Conservation (phyloP, 352 stramenopile species). For the Pythium rishiriense region DNA sequence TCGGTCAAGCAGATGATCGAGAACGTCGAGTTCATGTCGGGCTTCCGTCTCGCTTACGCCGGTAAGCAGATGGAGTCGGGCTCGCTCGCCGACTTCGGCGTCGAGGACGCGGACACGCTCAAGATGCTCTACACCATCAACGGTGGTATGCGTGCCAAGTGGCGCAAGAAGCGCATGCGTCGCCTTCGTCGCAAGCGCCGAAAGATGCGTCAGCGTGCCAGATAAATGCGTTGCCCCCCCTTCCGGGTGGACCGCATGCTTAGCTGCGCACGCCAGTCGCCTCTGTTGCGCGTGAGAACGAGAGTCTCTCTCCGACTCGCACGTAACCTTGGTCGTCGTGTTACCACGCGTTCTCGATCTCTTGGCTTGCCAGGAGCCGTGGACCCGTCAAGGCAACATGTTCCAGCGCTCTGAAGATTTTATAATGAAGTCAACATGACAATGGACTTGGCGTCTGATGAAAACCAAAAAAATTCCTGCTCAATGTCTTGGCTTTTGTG, state of each 20-base stretch:
- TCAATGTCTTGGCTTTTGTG: no score
- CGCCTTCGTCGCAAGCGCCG: slow-evolving; percentile 97
- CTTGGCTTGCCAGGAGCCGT: neutral
- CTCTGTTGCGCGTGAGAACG: no score
- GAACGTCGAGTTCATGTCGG: slow-evolving; percentile 94
- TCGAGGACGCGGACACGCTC: slow-evolving; percentile 92
- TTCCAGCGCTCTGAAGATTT: neutral
- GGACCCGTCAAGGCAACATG: slow-evolving; percentile 5
- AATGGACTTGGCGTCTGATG: neutral
- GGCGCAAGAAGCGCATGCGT: slow-evolving; percentile 98
- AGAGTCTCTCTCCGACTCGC: no score
- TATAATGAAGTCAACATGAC: neutral
- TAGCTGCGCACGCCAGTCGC: slow-evolving; percentile 3
- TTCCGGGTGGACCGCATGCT: neutral
- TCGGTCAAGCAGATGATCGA: slow-evolving; percentile 94
- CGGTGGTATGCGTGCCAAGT: slow-evolving; percentile 96
- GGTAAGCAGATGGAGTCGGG: slow-evolving; percentile 76
- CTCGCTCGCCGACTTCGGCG: slow-evolving; percentile 90
- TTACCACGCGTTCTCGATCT: neutral
- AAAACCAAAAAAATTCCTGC: no score
- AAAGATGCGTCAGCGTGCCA: slow-evolving; percentile 99
- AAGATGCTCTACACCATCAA: slow-evolving; percentile 91
- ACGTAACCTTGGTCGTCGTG: neutral
- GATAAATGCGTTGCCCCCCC: slow-evolving; percentile 80
- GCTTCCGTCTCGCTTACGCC: slow-evolving; percentile 90